phyloP scores from a whole-genome alignment of 129 eudicot genomes.

The Dittrichia graveolens region DNA sequence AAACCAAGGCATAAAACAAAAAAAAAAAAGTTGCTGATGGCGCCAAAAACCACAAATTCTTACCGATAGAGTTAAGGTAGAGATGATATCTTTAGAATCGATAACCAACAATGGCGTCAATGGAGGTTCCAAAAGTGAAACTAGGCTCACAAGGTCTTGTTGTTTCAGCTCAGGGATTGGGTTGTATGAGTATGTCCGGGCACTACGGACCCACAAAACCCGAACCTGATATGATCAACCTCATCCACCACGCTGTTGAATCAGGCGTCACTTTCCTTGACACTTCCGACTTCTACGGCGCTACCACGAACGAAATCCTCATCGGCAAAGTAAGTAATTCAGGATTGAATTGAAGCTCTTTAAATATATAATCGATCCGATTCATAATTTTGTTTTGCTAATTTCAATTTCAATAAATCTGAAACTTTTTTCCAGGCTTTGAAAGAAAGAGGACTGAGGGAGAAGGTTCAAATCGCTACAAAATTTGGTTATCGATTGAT shows the following conservation, averaged over 20 bases:
- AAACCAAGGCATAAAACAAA: too few species aligned
- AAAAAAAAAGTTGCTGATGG: too few species aligned
- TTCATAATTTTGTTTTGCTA: too few species aligned
- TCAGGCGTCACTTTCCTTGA: slow-evolving; percentile 52
- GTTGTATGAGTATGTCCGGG: slow-evolving; percentile 61
- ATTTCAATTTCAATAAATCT: too few species aligned
- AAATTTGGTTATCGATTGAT: slow-evolving; percentile 38
- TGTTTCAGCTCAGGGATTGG: slow-evolving; percentile 62
- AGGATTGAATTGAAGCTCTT: too few species aligned
- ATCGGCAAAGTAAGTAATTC: slow-evolving; percentile 47
- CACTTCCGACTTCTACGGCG: slow-evolving; percentile 62
- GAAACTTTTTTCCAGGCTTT: slow-evolving; percentile 33
- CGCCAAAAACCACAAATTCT: too few species aligned
- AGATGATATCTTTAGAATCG: neutral
- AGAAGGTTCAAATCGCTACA: slow-evolving; percentile 47
- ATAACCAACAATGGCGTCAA: slow-evolving; percentile 23
- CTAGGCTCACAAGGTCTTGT: slow-evolving; percentile 61
- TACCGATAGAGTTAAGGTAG: too few species aligned
- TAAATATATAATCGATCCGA: too few species aligned
- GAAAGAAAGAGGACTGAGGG: slow-evolving; percentile 45
- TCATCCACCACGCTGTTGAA: slow-evolving; percentile 52
- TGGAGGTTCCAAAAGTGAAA: slow-evolving; percentile 32
- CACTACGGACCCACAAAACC: slow-evolving; percentile 44
- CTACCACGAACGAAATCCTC: slow-evolving; percentile 53
- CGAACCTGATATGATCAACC: slow-evolving; percentile 49